Conservation (phyloP, 2,329 filamentous ascomycete species). For the Myriosclerotinia scirpicola region DNA sequence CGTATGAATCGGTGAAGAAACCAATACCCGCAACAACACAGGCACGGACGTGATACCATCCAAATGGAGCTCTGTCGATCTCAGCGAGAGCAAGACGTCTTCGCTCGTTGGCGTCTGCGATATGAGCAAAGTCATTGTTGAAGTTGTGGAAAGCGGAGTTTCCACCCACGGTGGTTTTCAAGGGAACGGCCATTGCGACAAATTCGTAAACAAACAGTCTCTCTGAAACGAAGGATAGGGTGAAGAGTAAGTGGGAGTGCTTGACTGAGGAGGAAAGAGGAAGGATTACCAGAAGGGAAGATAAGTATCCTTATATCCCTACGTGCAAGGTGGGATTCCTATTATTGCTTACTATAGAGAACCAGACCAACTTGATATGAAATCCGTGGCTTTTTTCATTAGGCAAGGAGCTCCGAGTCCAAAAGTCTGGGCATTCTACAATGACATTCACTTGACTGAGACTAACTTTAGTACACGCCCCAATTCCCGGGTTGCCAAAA, state of each 20-base stretch:
- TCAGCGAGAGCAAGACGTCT: constrained; percentile 76
- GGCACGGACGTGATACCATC: constrained; percentile 77
- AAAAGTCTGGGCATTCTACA: constrained; percentile 19
- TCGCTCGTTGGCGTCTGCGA: constrained; percentile 74
- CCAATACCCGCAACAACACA: constrained; percentile 77
- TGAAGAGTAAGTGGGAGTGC: constrained; percentile 6
- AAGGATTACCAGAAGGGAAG: not conserved
- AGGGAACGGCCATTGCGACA: constrained; percentile 52
- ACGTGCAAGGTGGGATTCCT: not conserved
- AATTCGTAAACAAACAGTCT: constrained; percentile 1
- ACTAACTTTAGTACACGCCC: not conserved
- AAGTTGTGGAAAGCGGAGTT: constrained; percentile 76
- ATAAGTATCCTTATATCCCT: constrained; percentile 18
- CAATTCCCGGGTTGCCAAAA: not conserved
- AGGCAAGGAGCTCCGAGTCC: constrained; percentile 21
- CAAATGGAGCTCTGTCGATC: constrained; percentile 78
- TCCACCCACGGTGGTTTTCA: constrained; percentile 69
- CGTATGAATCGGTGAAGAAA: constrained; percentile 87
- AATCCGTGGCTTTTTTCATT: not conserved
- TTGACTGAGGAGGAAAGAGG: constrained; percentile 26
- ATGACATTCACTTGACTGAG: constrained; percentile 1
- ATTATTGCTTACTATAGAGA: not conserved
- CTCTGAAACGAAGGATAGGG: not conserved
- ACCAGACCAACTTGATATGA: not conserved
- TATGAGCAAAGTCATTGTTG: constrained; percentile 67